Evolutionary conservation across 352 stramenopile genomes (phyloP), one percentile per base, ranked within the genome.

Genomic region (Phytophthora europaea): DNA sequence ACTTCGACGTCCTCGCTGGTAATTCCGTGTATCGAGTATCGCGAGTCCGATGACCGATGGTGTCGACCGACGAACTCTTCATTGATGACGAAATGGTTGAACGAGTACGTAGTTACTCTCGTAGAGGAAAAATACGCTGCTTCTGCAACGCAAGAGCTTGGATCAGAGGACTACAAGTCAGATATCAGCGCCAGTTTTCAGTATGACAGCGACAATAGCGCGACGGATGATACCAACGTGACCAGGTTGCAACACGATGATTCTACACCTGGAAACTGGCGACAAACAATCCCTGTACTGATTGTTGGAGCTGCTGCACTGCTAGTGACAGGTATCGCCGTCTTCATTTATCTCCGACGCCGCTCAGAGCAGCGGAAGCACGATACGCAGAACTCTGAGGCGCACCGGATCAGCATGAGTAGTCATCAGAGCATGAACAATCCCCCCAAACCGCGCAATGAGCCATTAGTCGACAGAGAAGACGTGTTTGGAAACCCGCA

Each of bases 21-120:
- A 26, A 72, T 81, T 7, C 77, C 77, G 28, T 84, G 77, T 57
- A 62, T 80, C 6, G 67, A 76, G 16, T 81, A 76, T 60, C 48
- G 61, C 6, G 47, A 36, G 16, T 65, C 66, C n/a, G 75, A 79
- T 15, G 43, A 62, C 34, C 62, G 74, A 28, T 84, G 77, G 77
- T 84, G 77, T 64, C 74, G 73, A 12, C 77, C 77, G 2, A 62
- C 45, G 26, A 54, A 40, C 8, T 75, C 73, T 34, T 31, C 61
- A 1, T 18, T 78, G 4, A 68, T 84, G 45, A 59, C 34, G 3
- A 66, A 60, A 18, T 84, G 77, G 77, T 31, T 84, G n/a, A 38
- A 53, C 7, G 63, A 79, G 18, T 79, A 80, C 28, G 36, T 69
- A 0, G 10, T 22, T 31, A 6, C 48, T 7, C 52, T 76, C 20